Evolutionary conservation across 306 rosid genomes (phyloP).

Genomic region (Inga laurina): DNA sequence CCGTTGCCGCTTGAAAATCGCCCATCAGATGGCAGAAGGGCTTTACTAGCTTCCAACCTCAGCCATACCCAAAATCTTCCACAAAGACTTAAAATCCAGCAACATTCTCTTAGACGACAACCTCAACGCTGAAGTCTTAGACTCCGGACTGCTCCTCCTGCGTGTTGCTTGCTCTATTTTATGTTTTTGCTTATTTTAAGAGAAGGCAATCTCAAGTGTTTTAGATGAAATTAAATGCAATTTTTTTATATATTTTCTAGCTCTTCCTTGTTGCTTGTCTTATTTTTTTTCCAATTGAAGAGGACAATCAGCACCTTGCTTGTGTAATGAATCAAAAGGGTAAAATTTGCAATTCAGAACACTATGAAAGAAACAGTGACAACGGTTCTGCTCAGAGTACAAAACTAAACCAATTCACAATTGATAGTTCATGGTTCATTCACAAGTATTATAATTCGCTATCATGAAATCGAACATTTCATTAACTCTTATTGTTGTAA

Average conservation of each 20-base stretch:
- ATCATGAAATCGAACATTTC: too few species aligned
- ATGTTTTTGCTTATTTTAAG: not conserved
- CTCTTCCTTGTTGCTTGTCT: not conserved
- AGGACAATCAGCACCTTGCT: too few species aligned
- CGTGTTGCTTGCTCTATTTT: not conserved
- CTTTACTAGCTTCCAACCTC: conserved; percentile 47
- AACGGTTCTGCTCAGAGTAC: too few species aligned
- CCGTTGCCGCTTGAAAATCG: conserved; percentile 32
- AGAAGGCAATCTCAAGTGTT: not conserved
- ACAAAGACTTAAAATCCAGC: conserved; percentile 49
- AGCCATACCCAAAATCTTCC: conserved; percentile 47
- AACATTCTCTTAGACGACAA: conserved; percentile 43
- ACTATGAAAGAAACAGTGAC: too few species aligned
- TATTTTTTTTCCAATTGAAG: too few species aligned
- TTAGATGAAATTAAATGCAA: not conserved
- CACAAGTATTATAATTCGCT: too few species aligned
- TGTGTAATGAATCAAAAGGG: too few species aligned
- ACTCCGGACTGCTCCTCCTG: conserved; percentile 11
- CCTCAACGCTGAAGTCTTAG: conserved; percentile 43
- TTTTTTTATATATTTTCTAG: not conserved
- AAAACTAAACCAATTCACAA: too few species aligned
- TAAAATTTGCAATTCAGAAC: too few species aligned
- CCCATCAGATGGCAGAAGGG: conserved; percentile 36
- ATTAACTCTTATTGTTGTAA: too few species aligned
- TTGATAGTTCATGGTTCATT: too few species aligned